Conservation (phyloP, 2,329 filamentous ascomycete genomes). For the Didymella sp. region DNA sequence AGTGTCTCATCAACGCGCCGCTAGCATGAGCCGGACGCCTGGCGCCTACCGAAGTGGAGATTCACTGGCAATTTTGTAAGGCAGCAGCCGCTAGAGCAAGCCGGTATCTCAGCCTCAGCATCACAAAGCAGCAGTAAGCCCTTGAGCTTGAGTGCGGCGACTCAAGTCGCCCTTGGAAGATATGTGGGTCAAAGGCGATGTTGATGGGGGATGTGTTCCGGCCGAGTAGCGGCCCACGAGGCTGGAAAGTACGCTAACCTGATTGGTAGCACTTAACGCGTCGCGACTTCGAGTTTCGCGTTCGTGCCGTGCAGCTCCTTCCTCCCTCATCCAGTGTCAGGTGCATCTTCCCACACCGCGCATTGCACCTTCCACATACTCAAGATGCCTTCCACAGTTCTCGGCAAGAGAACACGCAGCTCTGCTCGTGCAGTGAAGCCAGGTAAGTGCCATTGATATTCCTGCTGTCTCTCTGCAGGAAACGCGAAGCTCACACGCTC, state of each 20-base stretch:
- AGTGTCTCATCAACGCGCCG: background rate
- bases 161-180: too few relatives aligned
- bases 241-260: conserved; percentile 4
- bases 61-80: background rate
- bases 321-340: conserved; percentile 20
- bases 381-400: conserved; percentile 45
- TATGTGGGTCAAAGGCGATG: background rate
- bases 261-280: conserved; percentile 27
- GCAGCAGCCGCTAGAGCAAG: background rate
- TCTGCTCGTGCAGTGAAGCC: conserved; percentile 32
- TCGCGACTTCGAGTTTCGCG: conserved; percentile 28
- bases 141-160: background rate
- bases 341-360: conserved; percentile 32
- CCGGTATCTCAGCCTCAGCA: background rate
- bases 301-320: conserved; percentile 22
- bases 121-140: background rate
- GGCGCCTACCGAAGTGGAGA: background rate
- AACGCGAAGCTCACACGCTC: conserved; percentile 36
- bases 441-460: conserved; percentile 33
- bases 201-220: background rate
- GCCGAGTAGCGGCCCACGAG: background rate
- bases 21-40: background rate
- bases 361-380: conserved; percentile 27
- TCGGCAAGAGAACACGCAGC: conserved; percentile 51
- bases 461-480: conserved; percentile 13